Base-by-base conservation (phyloP, 208 protist genomes). In the Acanthamoeba comandoni region DNA sequence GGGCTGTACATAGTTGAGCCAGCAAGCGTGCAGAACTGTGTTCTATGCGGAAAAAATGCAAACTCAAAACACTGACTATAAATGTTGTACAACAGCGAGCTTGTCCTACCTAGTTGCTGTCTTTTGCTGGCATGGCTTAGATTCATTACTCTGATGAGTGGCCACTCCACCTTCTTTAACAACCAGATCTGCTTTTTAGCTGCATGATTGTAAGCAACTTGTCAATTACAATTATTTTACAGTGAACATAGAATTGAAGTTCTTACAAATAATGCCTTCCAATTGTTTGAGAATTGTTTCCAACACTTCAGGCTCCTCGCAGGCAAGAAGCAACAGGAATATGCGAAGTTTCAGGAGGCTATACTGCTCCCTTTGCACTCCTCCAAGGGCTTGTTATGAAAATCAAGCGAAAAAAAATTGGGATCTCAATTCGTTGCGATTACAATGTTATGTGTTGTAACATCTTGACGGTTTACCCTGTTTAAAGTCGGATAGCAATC, bases 71-170 rank as follows among this genome's bases (percentile, higher is more conserved):
- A 71, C 12, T 71, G 64, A 71, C 13, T 11, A n/a, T n/a, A 11
- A 11, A 71, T 39, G 15, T 26, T n/a, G 12, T 26, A 71, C 22
- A 29, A 24, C 24, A 70, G 17, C 24, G 35, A 70, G 67, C 12
- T 3, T 29, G 9, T 3, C 12, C 22, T 80, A 80, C 70, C 70
- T 17, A 80, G 70, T 13, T 60, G 70, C 9, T 39, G 70, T 55
- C 70, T 39, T 51, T 80, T 39, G 70, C 52, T 60, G 31, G 58
- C 35, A 24, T 35, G 17, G 70, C 58, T 80, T 39, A 51, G 49
- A 39, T 80, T 80, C 70, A 80, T 80, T 22, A 80, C 70, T 24
- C 58, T 80, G 70, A 80, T 80, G 15, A 80, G 39, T 51, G 43
- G 48, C 5, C 70, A 39, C 39, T 60, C 70, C 19, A 39, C 70